Base-by-base conservation (phyloP, 352 stramenopile species). In the Phytophthora melonis region DNA sequence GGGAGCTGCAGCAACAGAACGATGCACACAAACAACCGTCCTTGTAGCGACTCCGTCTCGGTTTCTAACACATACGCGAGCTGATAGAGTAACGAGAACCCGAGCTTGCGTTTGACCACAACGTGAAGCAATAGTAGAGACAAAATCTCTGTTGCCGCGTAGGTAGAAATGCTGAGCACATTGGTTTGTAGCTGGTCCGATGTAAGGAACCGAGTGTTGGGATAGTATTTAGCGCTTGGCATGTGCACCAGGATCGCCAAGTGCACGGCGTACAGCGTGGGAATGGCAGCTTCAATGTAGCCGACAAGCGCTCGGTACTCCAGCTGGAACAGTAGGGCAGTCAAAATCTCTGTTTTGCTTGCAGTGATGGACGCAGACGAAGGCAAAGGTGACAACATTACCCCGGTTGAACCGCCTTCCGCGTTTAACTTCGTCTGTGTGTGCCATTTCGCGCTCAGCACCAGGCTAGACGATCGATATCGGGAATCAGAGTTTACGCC, bases 61-160 rank as follows among this genome's bases (percentile, higher is more conserved):
- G n/a, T 80, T 53, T 87, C 72, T 3, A 87, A 63, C 19, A 84
- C 73, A 63, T 85, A 85, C 2, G 68, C 75, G 1, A 87, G 67
- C 27, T 77, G 58, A 53, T 80, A 74, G 2, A 81, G 18, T 27
- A 71, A 32, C 0, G 63, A 72, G 25, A 75, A 70, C 5, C 45
- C 63, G 11, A 82, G 70, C 39, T n/a, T 65, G 0, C 54, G 23
- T 53, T 60, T 47, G 14, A 77, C n/a, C 1, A 59, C 50, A 18
- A 60, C 11, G 36, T 68, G 62, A 27, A 72, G 57, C 57, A 19
- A 63, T 21, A 63, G 1, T n/a, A 63, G 32, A 11, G 45, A 45
- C 7, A 55, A 23, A 16, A 61, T 30, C 30, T 77, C 56, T 3
- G 63, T 32, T 30, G 30, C 41, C 16, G 53, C 43, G 34, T 72